Percentiles rank a stretch among this genome's conserved stretches.
Conservation (phyloP, 345 rosid species). For the thale cress (Arabidopsis thaliana) region DNA sequence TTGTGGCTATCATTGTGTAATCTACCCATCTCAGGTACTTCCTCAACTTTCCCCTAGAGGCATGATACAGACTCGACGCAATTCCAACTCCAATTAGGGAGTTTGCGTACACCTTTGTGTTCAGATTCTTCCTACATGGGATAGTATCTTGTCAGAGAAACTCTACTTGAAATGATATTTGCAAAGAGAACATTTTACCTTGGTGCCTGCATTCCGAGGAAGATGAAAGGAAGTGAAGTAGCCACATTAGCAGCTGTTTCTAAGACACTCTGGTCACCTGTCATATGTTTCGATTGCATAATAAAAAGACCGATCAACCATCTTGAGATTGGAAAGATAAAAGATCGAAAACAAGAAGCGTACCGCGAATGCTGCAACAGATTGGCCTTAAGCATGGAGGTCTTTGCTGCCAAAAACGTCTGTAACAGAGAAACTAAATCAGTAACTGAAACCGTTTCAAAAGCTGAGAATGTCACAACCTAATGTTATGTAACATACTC, state of each 20-base stretch:
- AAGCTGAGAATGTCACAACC: neutral
- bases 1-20: conserved; percentile 91
- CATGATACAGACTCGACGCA: conserved; percentile 85
- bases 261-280: conserved; percentile 70
- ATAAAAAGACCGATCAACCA: neutral
- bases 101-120: conserved; percentile 81
- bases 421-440: conserved; percentile 37
- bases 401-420: conserved; percentile 93
- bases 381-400: conserved; percentile 90
- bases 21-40: conserved; percentile 88
- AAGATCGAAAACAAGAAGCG: neutral
- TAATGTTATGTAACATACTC: conserved; percentile 54
- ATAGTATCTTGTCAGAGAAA: neutral
- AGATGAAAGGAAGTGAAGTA: conserved; percentile 92
- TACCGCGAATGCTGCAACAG: conserved; percentile 63
- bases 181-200: conserved; percentile 55
- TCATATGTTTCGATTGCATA: neutral
- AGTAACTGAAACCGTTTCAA: neutral
- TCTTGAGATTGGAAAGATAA: neutral
- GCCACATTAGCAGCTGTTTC: conserved; percentile 83
- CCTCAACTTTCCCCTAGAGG: conserved; percentile 79
- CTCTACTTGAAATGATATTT: neutral
- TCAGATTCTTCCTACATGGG: conserved; percentile 68
- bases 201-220: conserved; percentile 86
- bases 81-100: conserved; percentile 94